Evolutionary conservation across 2,329 filamentous ascomycete species (phyloP), one percentile per base, ranked within the genome.

Genomic region (Cyphellophora attinorum): DNA sequence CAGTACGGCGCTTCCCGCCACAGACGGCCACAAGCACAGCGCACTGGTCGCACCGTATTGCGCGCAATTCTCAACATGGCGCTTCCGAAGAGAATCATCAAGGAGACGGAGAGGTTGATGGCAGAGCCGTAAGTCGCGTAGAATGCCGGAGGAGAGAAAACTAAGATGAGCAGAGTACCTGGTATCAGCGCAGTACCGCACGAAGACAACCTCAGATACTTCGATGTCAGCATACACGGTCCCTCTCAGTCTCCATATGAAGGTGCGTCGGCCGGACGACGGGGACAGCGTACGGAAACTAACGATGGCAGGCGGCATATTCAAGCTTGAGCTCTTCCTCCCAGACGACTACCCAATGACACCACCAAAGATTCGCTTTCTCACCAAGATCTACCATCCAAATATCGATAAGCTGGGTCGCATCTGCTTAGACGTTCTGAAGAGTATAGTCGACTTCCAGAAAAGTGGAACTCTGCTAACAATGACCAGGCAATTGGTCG

Each of bases 321-420:
- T 98, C 71, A 89, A 93, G 62, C 81, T 96, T 42, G 91, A 98
- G 62, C 77, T 98, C 13, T 98, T 98, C 61, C 74, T 98, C 15
- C 93, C 93, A 29, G 91, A 98, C 55, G 91, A 98, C 66, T 98
- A 98, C 59, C 91, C 91, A 27, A 98, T 98, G 91, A 94, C 86
- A 19, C 89, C 91, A 35, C 91, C 91, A 29, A 95, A 95, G 70
- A 95, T 98, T 55, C 84, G 91, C 36, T 98, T 98, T 64, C 71
- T 98, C 33, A 98, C 93, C 51, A 95, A 94, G 66, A 96, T 98
- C 60, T 98, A 96, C 64, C 93, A 98, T 60, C 91, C 91, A 34
- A 98, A 98, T 59, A 95, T 98, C 50, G 91, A 98, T 60, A 93
- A 93, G 63, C 76, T 98, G 2, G 91, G 91, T 41, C 82, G 91